These are phyloP conservation scores for Pigoraptor vietnamica DNA, from an alignment of 78 protist species.

Conservation along the genomic window DNA sequence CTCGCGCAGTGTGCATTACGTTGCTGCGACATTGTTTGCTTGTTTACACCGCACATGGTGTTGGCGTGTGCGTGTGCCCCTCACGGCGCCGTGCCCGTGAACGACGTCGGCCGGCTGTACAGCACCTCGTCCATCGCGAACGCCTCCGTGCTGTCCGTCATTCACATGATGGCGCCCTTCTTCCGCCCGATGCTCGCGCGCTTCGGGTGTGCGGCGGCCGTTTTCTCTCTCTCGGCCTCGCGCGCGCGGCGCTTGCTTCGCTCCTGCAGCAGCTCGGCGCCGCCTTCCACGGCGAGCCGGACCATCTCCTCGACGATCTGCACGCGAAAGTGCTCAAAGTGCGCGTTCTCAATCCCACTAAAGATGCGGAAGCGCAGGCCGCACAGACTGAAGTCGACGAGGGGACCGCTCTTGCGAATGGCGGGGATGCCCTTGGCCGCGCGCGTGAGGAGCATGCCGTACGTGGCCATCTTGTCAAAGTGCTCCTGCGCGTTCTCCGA, in stretches of 20 bases:
- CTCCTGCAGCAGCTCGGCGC: not conserved
- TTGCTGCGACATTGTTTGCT: no score
- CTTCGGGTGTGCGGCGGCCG: not conserved
- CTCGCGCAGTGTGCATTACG: no score
- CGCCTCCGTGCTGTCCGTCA: not conserved
- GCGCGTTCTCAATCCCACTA: not conserved
- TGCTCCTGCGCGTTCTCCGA: not conserved
- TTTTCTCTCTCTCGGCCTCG: not conserved
- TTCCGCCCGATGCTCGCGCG: not conserved
- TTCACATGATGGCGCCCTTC: not conserved
- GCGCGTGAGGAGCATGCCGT: not conserved
- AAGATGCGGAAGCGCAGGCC: not conserved
- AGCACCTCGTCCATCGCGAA: not conserved
- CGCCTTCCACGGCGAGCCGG: not conserved
- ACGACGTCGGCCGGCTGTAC: not conserved
- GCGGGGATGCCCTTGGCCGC: not conserved
- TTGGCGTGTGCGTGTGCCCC: no score
- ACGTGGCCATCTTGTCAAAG: not conserved
- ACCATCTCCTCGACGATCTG: not conserved
- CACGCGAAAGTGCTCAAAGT: not conserved
- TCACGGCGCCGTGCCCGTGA: not conserved
- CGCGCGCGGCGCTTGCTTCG: not conserved
- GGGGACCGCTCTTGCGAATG: not conserved
- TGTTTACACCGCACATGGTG: no score
- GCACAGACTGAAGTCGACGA: not conserved